These are phyloP conservation scores for Actinidia polygama DNA, from an alignment of 179 eudicot species.

Conservation along the genomic window DNA sequence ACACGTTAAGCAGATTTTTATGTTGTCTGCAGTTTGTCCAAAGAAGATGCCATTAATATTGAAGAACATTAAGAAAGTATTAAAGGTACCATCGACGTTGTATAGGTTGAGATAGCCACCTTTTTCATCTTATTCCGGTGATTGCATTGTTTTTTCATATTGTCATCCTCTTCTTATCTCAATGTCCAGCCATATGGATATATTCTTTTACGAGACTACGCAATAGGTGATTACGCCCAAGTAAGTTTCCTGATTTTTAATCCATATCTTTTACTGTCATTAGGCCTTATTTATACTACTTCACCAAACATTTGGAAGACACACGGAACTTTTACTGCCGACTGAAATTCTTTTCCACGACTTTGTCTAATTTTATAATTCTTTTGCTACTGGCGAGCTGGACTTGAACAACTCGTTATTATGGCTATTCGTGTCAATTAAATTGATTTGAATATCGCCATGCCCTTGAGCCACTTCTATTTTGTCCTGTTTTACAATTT, in stretches of 20 bases:
- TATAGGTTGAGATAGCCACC: neutral
- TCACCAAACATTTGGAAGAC: too few species aligned
- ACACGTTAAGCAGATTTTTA: conserved; percentile 72
- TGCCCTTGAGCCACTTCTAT: too few species aligned
- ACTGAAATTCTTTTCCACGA: neutral
- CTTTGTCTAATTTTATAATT: neutral
- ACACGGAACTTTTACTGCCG: too few species aligned
- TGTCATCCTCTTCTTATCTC: conserved; percentile 8
- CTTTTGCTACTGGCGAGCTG: neutral
- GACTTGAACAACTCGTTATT: neutral
- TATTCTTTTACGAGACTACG: conserved; percentile 84
- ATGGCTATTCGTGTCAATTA: conserved; percentile 5
- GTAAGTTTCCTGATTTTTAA: conserved; percentile 30
- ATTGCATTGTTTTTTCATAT: neutral
- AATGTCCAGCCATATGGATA: conserved; percentile 73
- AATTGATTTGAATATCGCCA: neutral
- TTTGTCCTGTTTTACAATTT: too few species aligned
- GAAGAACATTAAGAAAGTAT: conserved; percentile 61
- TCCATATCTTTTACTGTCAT: neutral
- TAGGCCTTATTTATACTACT: neutral
- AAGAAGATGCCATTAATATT: conserved; percentile 66
- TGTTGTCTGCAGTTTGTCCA: conserved; percentile 89
- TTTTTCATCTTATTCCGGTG: neutral
- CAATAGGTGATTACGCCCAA: conserved; percentile 91
- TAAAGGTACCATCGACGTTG: conserved; percentile 50